Base-by-base conservation (phyloP, 2,329 filamentous ascomycete genomes). In the Aspergillus aculeatus region DNA sequence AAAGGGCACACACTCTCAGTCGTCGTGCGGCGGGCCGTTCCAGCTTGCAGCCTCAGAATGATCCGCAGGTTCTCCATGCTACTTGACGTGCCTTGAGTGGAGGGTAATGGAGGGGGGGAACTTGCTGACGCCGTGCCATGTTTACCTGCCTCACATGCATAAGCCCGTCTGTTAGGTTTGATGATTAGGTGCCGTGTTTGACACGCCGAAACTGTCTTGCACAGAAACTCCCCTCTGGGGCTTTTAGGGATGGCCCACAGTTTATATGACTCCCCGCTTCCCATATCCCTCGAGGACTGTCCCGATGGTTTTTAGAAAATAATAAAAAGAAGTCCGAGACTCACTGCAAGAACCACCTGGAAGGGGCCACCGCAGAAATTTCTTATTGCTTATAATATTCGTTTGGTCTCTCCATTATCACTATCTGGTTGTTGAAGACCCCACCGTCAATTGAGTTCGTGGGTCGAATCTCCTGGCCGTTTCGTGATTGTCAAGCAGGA, bases 21-120 rank as follows among this genome's bases (percentile, higher is more conserved):
- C 70, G 73, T 71, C 73, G 73, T 76, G 75, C 75, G 73, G 73
- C 76, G 76, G 76, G 70, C 76, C 76, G 76, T 77, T 74, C 76
- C 76, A 77, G 75, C 73, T 75, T 76, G 73, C 75, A 76, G 74
- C 73, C 73, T 75, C 75, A 74, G 68, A 69, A 73, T 75, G 74
- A 76, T 76, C 71, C 74, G 74, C 75, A 76, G 73, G 64, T 71
- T 64, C 68, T 63, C 71, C 67, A 69, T 71, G 68, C 68, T 63
- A 67, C 64, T 35, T 61, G 65, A 63, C 59, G 62, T 56, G 66
- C 62, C 63, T 69, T 69, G 63, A 73, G 66, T 73, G 68, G 72
- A 72, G 68, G 69, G 70, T 67, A 66, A 68, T 61, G 58, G 64
- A 66, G 67, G 70, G 67, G 66, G 65, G 65, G 64, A 66, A 69